Evolutionary conservation across 805 yeast genomes (phyloP), one percentile per base, ranked within the genome.

Genomic region (Jamesozyma gamospora): DNA sequence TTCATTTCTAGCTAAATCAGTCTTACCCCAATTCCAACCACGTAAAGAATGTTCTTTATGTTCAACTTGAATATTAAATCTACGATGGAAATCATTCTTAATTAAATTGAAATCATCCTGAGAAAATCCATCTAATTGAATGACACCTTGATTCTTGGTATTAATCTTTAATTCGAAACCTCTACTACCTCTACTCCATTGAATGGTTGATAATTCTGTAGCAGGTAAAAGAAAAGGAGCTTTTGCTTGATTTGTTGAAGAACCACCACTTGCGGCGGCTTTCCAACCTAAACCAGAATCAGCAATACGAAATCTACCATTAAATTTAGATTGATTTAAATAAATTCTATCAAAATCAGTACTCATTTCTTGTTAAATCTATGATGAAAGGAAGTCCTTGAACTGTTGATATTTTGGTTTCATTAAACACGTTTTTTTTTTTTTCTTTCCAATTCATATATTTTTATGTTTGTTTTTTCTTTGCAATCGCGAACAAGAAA

Each of bases 21-120:
- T 71, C 47, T 81, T 78, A 40, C 99, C 99, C 98, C 98, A 92
- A 63, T 92, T 92, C 98, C 98, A 92, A 26, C 99, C 99, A 65
- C 96, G 76, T 48, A 92, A 67, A 4, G 96, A 82, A 63, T 92
- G 98, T 53, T 90, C 97, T 52, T 72, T 77, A 46, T 74, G 80
- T 51, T 92, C 97, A 42, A 92, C 70, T 41, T 74, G 74, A 32
- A 84, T 67, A 41, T 69, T 70, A 62, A 87, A 85, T 53, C 82
- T 74, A 49, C 87, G 70, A 55, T 82, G 87, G 49, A 92, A 69
- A 49, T 88, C 94, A 55, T 75, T 82, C 61, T 88, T 90, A 54
- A 92, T 67, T 44, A 81, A 71, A 43, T 77, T 76, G 53, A 84
- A 81, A 56, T 90, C 96, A 44, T 80, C 87, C 27, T 68, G 73